These are phyloP conservation scores for Xylariaceae sp. DNA, from an alignment of 2,329 filamentous ascomycete species.

Conservation along the genomic window DNA sequence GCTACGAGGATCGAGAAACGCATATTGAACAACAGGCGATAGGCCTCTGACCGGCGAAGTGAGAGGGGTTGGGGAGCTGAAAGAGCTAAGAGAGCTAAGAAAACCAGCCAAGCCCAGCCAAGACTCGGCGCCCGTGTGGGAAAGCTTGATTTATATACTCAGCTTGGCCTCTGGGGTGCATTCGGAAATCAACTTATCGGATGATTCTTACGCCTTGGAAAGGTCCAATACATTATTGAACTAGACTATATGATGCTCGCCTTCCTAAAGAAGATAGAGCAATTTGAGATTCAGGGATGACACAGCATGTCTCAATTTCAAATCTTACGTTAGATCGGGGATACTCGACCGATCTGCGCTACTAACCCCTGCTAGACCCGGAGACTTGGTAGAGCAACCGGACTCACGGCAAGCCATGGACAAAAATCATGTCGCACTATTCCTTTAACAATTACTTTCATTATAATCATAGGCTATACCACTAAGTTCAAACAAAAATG, in stretches of 20 bases:
- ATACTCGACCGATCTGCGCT: too few species aligned
- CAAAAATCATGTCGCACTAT: too few species aligned
- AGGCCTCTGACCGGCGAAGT: not conserved
- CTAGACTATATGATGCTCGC: slow-evolving; percentile 2
- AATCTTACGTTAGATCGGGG: slow-evolving; percentile 8
- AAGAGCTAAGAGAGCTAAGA: slow-evolving; percentile 20
- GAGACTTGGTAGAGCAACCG: too few species aligned
- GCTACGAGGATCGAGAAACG: slow-evolving; percentile 21
- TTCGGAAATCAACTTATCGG: not conserved
- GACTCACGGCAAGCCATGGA: too few species aligned
- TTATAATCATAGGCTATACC: too few species aligned
- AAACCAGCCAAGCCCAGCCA: slow-evolving; percentile 4
- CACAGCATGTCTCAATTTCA: not conserved
- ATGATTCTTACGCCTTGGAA: not conserved
- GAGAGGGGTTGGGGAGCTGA: not conserved
- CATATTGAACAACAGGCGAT: slow-evolving; percentile 26
- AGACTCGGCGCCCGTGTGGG: not conserved
- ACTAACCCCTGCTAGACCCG: too few species aligned
- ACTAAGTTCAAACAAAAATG: too few species aligned
- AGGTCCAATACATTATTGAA: not conserved
- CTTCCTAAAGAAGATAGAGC: slow-evolving; percentile 12
- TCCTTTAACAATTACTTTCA: too few species aligned
- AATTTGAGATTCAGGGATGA: too few species aligned
- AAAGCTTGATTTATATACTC: slow-evolving; percentile 26
- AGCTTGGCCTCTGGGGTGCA: not conserved